Conservation (phyloP, 2,329 filamentous ascomycete genomes). For the Hypoxylon sp. region DNA sequence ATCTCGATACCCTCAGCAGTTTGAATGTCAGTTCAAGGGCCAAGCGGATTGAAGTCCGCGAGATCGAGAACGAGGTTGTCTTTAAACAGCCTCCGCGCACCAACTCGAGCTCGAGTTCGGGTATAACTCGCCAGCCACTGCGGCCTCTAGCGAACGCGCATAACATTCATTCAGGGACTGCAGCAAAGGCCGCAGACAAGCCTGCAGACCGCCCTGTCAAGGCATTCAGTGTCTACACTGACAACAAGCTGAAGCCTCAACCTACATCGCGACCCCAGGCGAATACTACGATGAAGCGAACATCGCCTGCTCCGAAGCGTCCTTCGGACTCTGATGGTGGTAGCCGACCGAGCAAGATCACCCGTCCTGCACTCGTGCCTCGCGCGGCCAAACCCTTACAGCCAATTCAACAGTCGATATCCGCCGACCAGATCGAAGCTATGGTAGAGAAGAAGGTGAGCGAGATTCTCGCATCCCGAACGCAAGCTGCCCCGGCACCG, state of each 20-base stretch:
- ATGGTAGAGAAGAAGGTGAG: slow-evolving; percentile 93
- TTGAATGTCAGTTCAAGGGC: slow-evolving; percentile 95
- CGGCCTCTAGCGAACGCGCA: slow-evolving; percentile 81
- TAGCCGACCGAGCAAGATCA: slow-evolving; percentile 52
- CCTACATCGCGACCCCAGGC: slow-evolving; percentile 48
- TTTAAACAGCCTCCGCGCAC: slow-evolving; percentile 80
- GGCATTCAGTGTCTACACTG: slow-evolving; percentile 88
- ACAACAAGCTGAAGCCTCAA: slow-evolving; percentile 75
- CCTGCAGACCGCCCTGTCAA: slow-evolving; percentile 80
- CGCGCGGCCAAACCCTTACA: slow-evolving; percentile 43
- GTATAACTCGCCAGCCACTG: slow-evolving; percentile 77
- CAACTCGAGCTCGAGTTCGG: slow-evolving; percentile 58
- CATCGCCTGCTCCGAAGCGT: slow-evolving; percentile 59
- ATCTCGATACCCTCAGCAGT: slow-evolving; percentile 93
- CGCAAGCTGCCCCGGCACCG: slow-evolving; percentile 65
- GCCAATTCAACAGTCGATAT: slow-evolving; percentile 60
- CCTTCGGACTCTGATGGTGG: slow-evolving; percentile 59
- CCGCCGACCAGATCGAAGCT: slow-evolving; percentile 85
- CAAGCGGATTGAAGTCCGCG: slow-evolving; percentile 95
- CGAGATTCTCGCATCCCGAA: slow-evolving; percentile 86
- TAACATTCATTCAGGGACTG: slow-evolving; percentile 76
- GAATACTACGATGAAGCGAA: slow-evolving; percentile 49
- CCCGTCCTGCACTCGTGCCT: slow-evolving; percentile 42
- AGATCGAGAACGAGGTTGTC: slow-evolving; percentile 95
- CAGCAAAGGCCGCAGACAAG: slow-evolving; percentile 66